Conservation (phyloP, 345 rosid species). For the Moricandia moricandioides region DNA sequence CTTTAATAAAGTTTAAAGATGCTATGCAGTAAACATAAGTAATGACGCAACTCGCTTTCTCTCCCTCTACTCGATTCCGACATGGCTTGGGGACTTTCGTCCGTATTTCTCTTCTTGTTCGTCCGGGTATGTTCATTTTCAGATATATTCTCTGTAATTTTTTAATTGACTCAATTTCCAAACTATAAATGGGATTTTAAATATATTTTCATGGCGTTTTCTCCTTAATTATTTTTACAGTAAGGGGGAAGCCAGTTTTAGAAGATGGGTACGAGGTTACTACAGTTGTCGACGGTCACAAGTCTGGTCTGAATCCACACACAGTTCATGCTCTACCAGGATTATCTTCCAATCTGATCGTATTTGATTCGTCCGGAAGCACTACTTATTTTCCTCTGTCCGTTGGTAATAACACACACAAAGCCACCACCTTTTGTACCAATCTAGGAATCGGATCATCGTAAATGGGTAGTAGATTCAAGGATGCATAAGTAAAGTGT, state of each 20-base stretch:
- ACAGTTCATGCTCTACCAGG: conserved; percentile 42
- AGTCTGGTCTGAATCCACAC: conserved; percentile 48
- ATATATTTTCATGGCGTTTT: no score
- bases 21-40: conserved; percentile 14
- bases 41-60: conserved; percentile 5
- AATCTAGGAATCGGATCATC: neutral
- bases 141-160: no score
- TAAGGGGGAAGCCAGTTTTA: conserved; percentile 12
- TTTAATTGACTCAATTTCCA: no score
- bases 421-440: neutral
- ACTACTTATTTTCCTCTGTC: conserved; percentile 51
- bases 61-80: neutral
- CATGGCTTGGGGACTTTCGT: neutral
- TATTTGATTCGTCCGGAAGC: conserved; percentile 48
- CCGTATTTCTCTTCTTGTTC: no score
- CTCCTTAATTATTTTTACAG: no score
- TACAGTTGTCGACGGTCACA: conserved; percentile 52
- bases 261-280: conserved; percentile 66
- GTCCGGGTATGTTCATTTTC: no score
- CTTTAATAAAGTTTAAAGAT: conserved; percentile 13
- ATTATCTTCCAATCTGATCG: conserved; percentile 45
- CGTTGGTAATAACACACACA: conserved; percentile 32
- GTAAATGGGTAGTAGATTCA: no score
- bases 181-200: no score
- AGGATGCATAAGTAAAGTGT: no score